These are phyloP conservation scores for Nectriaceae sp. DNA, from an alignment of 2,329 filamentous ascomycete genomes.

Conservation along the genomic window DNA sequence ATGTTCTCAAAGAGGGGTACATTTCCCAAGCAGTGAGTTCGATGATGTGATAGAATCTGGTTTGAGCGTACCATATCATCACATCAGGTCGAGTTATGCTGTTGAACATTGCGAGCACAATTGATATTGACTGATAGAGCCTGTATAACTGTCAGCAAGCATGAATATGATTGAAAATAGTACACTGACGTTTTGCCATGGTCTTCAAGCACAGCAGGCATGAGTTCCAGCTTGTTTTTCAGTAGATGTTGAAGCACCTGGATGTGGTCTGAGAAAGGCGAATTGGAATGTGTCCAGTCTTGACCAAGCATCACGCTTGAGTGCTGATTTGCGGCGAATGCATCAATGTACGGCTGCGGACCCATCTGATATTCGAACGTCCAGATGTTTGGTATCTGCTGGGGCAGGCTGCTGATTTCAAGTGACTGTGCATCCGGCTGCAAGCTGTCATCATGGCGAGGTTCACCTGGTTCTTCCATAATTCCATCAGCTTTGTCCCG, in stretches of 20 bases:
- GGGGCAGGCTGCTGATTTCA: conserved; percentile 10
- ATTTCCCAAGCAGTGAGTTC: conserved; percentile 37
- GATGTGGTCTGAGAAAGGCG: conserved; percentile 35
- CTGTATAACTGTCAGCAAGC: conserved; percentile 7
- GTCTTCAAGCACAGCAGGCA: conserved; percentile 3
- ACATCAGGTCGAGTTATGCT: conserved; percentile 37
- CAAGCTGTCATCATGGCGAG: neutral
- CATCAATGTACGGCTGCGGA: conserved; percentile 26
- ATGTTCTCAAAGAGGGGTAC: conserved; percentile 30
- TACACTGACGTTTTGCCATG: neutral
- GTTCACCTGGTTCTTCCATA: neutral
- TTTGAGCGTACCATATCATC: conserved; percentile 43
- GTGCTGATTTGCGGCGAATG: conserved; percentile 23
- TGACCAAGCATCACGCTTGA: conserved; percentile 24
- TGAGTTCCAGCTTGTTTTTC: conserved; percentile 21
- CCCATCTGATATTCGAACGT: conserved; percentile 34
- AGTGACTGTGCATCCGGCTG: neutral
- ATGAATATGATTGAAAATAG: too few species aligned
- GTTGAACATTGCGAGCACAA: conserved; percentile 37
- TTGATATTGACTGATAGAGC: conserved; percentile 31
- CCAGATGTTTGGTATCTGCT: conserved; percentile 34
- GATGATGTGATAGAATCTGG: conserved; percentile 35
- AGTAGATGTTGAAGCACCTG: conserved; percentile 27
- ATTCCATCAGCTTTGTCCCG: neutral
- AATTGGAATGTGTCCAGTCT: conserved; percentile 29